Base-by-base conservation (phyloP, 805 yeast species). In the Lipomyces kockii region DNA sequence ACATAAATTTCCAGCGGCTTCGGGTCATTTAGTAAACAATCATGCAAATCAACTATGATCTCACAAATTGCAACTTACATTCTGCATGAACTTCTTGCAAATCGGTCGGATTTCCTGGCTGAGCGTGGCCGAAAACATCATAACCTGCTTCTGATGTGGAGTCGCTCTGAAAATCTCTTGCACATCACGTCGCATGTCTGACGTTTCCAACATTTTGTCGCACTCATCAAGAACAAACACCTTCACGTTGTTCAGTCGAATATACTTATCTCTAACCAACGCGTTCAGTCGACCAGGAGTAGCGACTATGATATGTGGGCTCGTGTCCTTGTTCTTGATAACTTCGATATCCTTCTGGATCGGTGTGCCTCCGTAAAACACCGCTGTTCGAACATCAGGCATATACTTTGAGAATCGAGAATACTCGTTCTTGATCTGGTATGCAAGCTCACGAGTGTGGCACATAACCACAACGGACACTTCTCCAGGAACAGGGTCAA, bases 221-320 rank as follows among this genome's bases (percentile, higher is more conserved):
- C 98, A 95, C 85, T 94, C 99, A 80, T 94, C 99, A 77, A 94
- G 87, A 71, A 95, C 97, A 76, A 94, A 95, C 72, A 92, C 89
- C 86, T 94, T 94, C 76, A 94, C 90, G 78, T 91, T 90, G 82
- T 88, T 88, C 74, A 95, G 85, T 75, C 97, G 89, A 72, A 95
- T 85, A 67, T 87, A 84, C 83, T 93, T 93, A 77, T 95, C 98
- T 79, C 95, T 89, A 32, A 94, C 96, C 65, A 95, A 85, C 66
- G 97, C 98, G 76, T 89, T 91, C 80, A 95, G 85, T 84, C 99
- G 92, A 81, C 99, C 99, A 71, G 99, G 99, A 35, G 99, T 94
- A 68, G 97, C 97, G 71, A 94, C 99, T 71, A 95, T 90, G 76
- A 94, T 91, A 80, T 95, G 98, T 67, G 99, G 99, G 76, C 95